Base-by-base conservation (phyloP, 2,329 filamentous ascomycete genomes). In the Ophiostoma angusticollis region DNA sequence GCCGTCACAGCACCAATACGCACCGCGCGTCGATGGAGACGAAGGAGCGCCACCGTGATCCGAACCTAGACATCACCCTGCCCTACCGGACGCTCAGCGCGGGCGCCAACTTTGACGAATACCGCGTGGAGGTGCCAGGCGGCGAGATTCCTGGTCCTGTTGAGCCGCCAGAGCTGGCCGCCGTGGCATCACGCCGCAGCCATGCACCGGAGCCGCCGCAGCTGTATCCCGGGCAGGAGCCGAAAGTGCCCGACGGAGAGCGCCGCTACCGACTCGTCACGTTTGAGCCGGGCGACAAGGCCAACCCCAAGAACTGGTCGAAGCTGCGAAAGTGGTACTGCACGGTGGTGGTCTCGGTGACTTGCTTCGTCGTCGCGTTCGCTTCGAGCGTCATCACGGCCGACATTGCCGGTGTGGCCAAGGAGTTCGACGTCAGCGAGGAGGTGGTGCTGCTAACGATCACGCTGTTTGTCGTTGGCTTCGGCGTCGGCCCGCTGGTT, bases 271-370 rank as follows among this genome's bases (percentile, higher is more conserved):
- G 62, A 47, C 74, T 81, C 4, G 71, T 78, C 34, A 64, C 63
- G 0, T 93, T 91, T 53, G 71, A 67, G 4, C 68, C 78, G 3
- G 63, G 76, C 42, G 84, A 91, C 54, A 71, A 74, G 0, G 80
- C 78, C 47, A 89, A 89, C 52, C 84, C 84, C 0, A 89, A 89
- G 67, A 91, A 89, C 58, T 91, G 82, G 82, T 74, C 70, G 41
- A 85, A 84, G 57, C 63, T 60, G 1, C 80, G 65, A 57, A 91
- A 87, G 59, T 89, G 84, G 83, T 84, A 79, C 52, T 79, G 74
- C 53, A 94, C 85, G 18, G 85, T 93, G 79, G 75, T 84, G 13
- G 84, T 93, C 0, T 81, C 85, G 1, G 46, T 72, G 17, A 83
- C 79, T 2, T 84, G 80, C 52, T 84, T 85, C 53, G 77, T 82